phyloP scores from a whole-genome alignment of 441 rosid genomes.

The Codiaeum variegatum region DNA sequence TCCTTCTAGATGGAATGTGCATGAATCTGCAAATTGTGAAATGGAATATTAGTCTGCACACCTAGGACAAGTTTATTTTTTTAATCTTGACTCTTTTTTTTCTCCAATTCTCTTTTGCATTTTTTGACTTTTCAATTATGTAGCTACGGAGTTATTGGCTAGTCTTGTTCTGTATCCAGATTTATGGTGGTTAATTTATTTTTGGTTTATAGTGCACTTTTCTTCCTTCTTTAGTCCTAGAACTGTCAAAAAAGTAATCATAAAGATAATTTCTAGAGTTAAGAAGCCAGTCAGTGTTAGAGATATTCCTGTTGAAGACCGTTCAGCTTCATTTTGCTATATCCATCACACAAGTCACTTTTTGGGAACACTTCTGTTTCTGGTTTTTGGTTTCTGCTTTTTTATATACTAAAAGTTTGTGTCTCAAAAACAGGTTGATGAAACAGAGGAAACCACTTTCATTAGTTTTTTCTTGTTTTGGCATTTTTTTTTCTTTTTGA shows the following conservation, averaged over 20 bases:
- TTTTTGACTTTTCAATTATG: neutral
- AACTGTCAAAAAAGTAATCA: neutral
- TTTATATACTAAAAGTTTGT: too few relatives aligned
- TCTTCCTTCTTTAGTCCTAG: neutral
- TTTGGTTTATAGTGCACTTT: too few relatives aligned
- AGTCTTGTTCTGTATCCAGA: neutral
- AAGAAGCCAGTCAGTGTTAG: neutral
- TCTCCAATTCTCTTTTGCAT: neutral
- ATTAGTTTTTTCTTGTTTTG: too few relatives aligned
- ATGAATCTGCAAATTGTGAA: slow-evolving; percentile 1
- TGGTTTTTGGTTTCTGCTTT: too few relatives aligned
- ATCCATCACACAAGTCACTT: neutral
- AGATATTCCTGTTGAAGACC: neutral
- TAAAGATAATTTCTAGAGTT: neutral
- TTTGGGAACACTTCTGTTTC: too few relatives aligned
- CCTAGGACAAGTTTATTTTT: neutral
- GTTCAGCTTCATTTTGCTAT: neutral
- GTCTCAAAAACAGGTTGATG: too few relatives aligned
- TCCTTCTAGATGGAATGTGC: neutral
- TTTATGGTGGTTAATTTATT: neutral
- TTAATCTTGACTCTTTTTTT: neutral
- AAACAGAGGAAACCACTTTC: too few relatives aligned
- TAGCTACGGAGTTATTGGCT: neutral
- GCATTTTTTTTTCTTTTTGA: too few relatives aligned
- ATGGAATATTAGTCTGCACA: neutral